phyloP scores from a whole-genome alignment of 129 eudicot genomes.

The Ambrosia artemisiifolia region DNA sequence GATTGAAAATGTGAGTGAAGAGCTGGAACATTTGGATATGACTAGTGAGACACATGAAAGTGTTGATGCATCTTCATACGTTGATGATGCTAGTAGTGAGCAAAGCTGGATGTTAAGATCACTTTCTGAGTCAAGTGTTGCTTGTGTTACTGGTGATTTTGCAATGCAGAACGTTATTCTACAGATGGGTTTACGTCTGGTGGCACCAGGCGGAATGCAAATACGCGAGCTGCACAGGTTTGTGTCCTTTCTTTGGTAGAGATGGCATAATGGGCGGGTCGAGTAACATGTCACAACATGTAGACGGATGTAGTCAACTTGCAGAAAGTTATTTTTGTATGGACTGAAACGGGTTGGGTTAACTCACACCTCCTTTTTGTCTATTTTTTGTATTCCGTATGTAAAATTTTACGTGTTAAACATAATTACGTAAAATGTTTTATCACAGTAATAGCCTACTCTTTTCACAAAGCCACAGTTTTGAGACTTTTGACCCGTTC shows the following conservation, averaged over 20 bases:
- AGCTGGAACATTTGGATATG: slow-evolving; percentile 34
- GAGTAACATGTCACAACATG: neutral
- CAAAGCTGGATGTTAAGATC: slow-evolving; percentile 93
- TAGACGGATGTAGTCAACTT: neutral
- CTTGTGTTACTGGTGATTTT: slow-evolving; percentile 81
- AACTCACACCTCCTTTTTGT: neutral
- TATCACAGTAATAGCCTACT: too few relatives aligned
- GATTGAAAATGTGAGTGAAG: slow-evolving; percentile 32
- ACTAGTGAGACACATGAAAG: slow-evolving; percentile 52
- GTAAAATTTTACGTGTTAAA: neutral
- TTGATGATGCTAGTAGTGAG: slow-evolving; percentile 80
- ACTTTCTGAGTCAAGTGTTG: slow-evolving; percentile 95
- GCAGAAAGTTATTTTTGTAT: neutral
- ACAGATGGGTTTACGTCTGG: slow-evolving; percentile 91
- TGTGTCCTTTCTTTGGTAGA: neutral
- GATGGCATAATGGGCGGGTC: neutral
- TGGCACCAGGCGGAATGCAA: slow-evolving; percentile 99
- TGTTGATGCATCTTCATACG: slow-evolving; percentile 36
- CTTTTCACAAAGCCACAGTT: neutral
- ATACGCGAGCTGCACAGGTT: slow-evolving; percentile 95
- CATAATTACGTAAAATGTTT: neutral
- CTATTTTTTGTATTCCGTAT: neutral
- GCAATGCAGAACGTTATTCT: slow-evolving; percentile 97
- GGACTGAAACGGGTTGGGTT: neutral
- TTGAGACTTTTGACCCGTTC: slow-evolving; percentile 4